Conservation (phyloP, 2,329 filamentous ascomycete species). For the Colletotrichum liriopes region DNA sequence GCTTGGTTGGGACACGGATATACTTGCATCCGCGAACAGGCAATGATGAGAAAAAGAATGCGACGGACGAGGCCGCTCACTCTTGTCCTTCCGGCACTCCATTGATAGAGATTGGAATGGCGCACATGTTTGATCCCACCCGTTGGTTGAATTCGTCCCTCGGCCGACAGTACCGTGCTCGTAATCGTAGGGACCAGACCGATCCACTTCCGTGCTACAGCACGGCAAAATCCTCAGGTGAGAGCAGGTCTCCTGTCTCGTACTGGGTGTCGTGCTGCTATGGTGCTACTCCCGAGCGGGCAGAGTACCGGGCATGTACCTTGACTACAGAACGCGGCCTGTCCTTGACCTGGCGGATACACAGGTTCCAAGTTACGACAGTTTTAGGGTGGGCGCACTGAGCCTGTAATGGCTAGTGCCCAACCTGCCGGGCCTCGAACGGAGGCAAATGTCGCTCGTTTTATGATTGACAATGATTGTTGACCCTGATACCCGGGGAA, state of each 20-base stretch:
- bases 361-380: conserved; percentile 16
- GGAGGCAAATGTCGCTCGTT: conserved; percentile 37
- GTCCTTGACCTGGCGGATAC: conserved; percentile 26
- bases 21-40: conserved; percentile 17
- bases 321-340: conserved; percentile 16
- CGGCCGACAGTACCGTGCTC: conserved; percentile 9
- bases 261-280: neutral
- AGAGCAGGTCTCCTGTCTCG: conserved; percentile 29
- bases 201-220: conserved; percentile 37
- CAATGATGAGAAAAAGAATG: neutral
- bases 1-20: conserved; percentile 11
- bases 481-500: conserved; percentile 25
- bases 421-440: conserved; percentile 31
- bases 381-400: conserved; percentile 27
- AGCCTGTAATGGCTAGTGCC: conserved; percentile 33
- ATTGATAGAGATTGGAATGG: neutral
- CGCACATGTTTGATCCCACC: neutral
- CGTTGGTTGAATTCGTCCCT: conserved; percentile 21
- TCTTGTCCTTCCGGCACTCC: neutral
- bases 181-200: conserved; percentile 30
- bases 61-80: conserved; percentile 9
- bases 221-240: conserved; percentile 27
- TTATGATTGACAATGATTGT: conserved; percentile 30
- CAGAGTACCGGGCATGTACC: conserved; percentile 18
- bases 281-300: conserved; percentile 9